Evolutionary conservation across 1,284 basidiomycete genomes (phyloP).

Genomic region (Sanghuangporus sanghuang): DNA sequence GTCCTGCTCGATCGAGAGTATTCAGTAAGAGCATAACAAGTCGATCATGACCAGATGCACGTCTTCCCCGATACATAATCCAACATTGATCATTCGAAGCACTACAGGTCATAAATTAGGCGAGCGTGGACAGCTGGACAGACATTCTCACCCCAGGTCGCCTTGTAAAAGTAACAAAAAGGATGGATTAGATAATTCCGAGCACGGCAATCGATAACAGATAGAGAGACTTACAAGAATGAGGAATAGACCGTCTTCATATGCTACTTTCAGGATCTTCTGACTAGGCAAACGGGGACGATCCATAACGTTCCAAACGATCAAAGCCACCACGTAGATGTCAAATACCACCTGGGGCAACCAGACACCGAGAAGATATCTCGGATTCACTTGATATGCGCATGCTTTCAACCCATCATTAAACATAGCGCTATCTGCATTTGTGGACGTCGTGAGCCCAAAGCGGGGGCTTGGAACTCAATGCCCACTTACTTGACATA

Average conservation of each 20-base stretch:
- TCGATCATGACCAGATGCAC: background rate
- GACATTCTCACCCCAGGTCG: background rate
- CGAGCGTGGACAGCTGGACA: background rate
- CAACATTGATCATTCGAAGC: background rate
- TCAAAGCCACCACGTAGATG: background rate
- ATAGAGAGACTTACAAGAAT: background rate
- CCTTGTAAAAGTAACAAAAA: background rate
- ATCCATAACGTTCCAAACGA: slow-evolving; percentile 5
- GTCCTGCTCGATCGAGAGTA: background rate
- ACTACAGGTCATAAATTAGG: background rate
- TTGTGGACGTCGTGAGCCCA: background rate
- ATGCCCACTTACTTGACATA: background rate
- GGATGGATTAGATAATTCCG: background rate
- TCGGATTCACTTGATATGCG: background rate
- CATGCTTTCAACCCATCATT: background rate
- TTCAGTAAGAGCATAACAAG: background rate
- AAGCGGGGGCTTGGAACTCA: background rate
- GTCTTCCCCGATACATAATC: background rate
- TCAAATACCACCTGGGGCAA: slow-evolving; percentile 3
- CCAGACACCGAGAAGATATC: background rate
- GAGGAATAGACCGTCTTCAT: slow-evolving; percentile 1
- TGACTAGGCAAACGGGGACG: slow-evolving; percentile 3
- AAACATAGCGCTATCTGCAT: background rate
- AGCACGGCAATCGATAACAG: background rate
- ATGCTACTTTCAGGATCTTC: background rate